Evolutionary conservation across 805 yeast species (phyloP).

Genomic region (Hanseniaspora taiwanica): DNA sequence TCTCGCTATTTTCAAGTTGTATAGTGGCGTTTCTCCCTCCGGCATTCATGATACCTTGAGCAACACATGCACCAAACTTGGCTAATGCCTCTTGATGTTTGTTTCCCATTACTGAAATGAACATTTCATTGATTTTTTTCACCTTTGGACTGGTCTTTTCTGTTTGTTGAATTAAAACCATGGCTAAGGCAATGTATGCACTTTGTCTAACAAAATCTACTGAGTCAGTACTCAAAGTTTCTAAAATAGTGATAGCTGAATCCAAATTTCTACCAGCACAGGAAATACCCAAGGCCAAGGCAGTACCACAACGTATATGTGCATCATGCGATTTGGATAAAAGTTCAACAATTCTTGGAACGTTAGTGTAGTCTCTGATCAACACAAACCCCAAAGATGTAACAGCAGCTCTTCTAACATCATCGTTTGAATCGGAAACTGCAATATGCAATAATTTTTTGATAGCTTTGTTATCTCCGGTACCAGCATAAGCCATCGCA

Average conservation of each 20-base stretch:
- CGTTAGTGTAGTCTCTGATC: slow-evolving; percentile 80
- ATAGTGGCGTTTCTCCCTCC: slow-evolving; percentile 98
- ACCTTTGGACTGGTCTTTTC: slow-evolving; percentile 75
- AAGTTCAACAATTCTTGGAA: slow-evolving; percentile 89
- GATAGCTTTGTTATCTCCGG: slow-evolving; percentile 81
- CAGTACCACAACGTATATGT: slow-evolving; percentile 96
- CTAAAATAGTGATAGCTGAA: slow-evolving; percentile 83
- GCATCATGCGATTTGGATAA: slow-evolving; percentile 92
- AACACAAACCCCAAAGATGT: slow-evolving; percentile 82
- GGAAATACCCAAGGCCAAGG: slow-evolving; percentile 91
- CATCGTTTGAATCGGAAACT: slow-evolving; percentile 92
- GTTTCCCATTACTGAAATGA: slow-evolving; percentile 63
- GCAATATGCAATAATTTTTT: slow-evolving; percentile 81
- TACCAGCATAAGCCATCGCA: slow-evolving; percentile 94
- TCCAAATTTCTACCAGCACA: slow-evolving; percentile 90
- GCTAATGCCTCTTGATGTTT: slow-evolving; percentile 96
- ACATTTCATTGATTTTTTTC: slow-evolving; percentile 56
- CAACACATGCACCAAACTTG: slow-evolving; percentile 91
- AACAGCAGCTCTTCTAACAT: slow-evolving; percentile 93
- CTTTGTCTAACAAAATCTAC: slow-evolving; percentile 98
- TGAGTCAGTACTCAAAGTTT: slow-evolving; percentile 84
- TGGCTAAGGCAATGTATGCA: slow-evolving; percentile 80
- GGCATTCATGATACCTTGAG: slow-evolving; percentile 96
- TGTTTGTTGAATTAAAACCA: slow-evolving; percentile 82
- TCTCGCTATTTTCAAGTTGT: slow-evolving; percentile 73